Evolutionary conservation across 2,329 filamentous ascomycete species (phyloP).

Genomic region (Thelonectria discophora): DNA sequence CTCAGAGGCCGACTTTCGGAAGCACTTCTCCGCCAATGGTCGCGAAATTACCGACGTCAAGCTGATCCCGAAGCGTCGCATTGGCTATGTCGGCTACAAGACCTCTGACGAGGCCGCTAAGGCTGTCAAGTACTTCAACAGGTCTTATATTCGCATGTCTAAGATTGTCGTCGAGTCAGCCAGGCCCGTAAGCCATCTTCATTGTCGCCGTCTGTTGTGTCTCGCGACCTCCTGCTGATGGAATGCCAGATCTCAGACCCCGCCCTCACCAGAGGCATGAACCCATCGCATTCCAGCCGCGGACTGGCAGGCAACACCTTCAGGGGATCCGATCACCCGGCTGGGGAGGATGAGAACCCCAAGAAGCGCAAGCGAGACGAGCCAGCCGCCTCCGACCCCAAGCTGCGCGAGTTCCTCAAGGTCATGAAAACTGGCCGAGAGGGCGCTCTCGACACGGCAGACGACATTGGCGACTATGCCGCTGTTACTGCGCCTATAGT

Average conservation of each 20-base stretch:
- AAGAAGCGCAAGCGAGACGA: slow-evolving; percentile 76
- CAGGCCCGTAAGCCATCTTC: slow-evolving; percentile 68
- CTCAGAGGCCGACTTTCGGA: slow-evolving; percentile 83
- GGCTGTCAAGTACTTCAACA: slow-evolving; percentile 95
- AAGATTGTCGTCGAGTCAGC: slow-evolving; percentile 91
- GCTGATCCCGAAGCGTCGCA: slow-evolving; percentile 86
- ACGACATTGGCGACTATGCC: slow-evolving; percentile 32
- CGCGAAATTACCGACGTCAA: slow-evolving; percentile 89
- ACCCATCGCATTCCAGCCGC: slow-evolving; percentile 38
- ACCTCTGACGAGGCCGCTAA: slow-evolving; percentile 79
- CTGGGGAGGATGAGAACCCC: slow-evolving; percentile 49
- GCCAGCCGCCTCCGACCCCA: slow-evolving; percentile 72
- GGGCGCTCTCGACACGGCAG: slow-evolving; percentile 44
- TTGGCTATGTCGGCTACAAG: slow-evolving; percentile 96
- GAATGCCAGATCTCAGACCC: slow-evolving; percentile 58
- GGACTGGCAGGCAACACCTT: slow-evolving; percentile 27
- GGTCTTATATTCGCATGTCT: slow-evolving; percentile 93
- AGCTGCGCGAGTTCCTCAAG: slow-evolving; percentile 85
- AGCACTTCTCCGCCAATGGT: slow-evolving; percentile 81
- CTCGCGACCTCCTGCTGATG: slow-evolving; percentile 44
- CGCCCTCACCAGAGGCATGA: slow-evolving; percentile 45
- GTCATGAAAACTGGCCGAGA: slow-evolving; percentile 72
- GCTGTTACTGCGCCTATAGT: slow-evolving; percentile 48
- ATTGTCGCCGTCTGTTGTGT: slow-evolving; percentile 25
- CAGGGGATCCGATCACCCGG: slow-evolving; percentile 30